phyloP scores from a whole-genome alignment of 2,329 filamentous ascomycete species.

The Calycina herbarum region DNA sequence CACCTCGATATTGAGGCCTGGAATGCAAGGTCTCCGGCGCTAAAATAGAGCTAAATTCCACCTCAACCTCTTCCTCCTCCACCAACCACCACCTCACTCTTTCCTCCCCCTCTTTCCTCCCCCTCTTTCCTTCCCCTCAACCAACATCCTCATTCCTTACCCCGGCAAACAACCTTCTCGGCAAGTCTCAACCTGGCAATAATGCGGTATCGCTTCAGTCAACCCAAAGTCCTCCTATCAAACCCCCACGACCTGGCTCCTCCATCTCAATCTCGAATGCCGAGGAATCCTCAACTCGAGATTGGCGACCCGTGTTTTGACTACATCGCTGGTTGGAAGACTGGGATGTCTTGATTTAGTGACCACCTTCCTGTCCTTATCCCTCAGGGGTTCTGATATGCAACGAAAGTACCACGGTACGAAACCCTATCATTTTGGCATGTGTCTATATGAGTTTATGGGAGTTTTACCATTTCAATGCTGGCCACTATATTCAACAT shows the following conservation, averaged over 20 bases:
- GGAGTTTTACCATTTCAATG: neutral
- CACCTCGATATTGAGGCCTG: neutral
- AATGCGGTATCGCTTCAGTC: no score
- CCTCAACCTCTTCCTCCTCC: neutral
- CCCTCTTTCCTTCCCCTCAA: no score
- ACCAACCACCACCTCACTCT: neutral
- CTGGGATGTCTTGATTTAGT: neutral
- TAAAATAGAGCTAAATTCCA: neutral
- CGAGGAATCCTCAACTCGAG: neutral
- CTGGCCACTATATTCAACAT: neutral
- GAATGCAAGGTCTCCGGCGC: neutral
- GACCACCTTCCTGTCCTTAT: neutral
- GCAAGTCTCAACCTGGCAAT: no score
- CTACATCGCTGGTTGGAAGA: neutral
- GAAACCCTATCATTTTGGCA: neutral
- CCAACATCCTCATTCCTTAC: no score
- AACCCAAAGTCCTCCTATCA: neutral
- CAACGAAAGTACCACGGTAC: neutral
- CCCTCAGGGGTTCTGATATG: neutral
- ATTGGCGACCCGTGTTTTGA: slow-evolving; percentile 1
- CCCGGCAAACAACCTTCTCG: no score
- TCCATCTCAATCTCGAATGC: neutral
- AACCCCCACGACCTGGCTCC: neutral
- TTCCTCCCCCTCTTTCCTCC: neutral
- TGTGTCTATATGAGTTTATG: neutral